Base-by-base conservation (phyloP, 805 yeast species). In the Kuraishia piskuri region DNA sequence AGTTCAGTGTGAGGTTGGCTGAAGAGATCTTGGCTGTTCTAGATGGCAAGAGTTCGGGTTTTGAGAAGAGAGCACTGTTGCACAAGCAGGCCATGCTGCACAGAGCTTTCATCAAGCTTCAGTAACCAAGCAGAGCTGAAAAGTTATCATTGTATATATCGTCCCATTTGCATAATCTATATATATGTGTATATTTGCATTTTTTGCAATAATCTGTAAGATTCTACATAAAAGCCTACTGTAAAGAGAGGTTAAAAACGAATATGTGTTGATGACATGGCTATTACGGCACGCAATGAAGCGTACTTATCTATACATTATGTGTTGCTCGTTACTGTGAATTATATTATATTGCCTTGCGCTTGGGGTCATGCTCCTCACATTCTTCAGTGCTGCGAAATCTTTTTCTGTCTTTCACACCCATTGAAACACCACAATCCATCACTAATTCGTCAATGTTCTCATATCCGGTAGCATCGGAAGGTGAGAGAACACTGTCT, bases 31-130 rank as follows among this genome's bases (percentile, higher is more conserved):
- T 89, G 44, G 75, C 85, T 52, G 94, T 94, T 26, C 76, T 74
- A 61, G 82, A 80, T 61, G 97, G 97, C 52, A 83, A 81, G 63
- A 82, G 92, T 46, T 76, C 90, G 36, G 90, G 94, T 22, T 88
- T 82, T 68, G 97, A 90, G 58, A 90, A 88, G 75, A 83, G 85
- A 70, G 79, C 82, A 52, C 84, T 81, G 63, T 81, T 88, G 76
- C 98, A 92, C 71, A 89, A 85, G 71, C 73, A 81, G 56, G 97
- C 97, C 48, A 83, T 90, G 66, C 82, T 90, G 49, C 90, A 89
- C 71, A 86, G 97, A 81, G 84, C 96, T 52, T 88, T 82, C 67
- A 76, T 86, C 58, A 79, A 73, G 62, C 62, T 77, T 54, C 22
- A 36, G 25, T 36, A 31, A 12, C 7, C 14, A 8, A 14, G 17